A percentile compares a stretch with the other conserved stretches of the same genome.
Evolutionary conservation across 352 stramenopile genomes (phyloP).

Genomic region (Lagenidium sp.): DNA sequence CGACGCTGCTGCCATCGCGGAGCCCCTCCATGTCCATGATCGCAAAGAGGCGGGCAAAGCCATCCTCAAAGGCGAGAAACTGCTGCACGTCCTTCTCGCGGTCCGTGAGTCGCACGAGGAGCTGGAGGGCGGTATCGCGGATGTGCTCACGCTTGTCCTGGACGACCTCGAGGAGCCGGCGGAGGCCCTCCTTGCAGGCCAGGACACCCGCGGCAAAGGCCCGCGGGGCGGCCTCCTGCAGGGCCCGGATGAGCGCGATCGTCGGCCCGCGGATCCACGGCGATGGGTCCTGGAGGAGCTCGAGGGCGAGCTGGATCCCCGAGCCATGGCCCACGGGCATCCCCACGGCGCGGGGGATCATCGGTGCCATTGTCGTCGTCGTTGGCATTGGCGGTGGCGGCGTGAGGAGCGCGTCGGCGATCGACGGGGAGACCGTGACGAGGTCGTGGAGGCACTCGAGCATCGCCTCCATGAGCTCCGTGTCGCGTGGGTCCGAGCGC

Average conservation of each 20-base stretch:
- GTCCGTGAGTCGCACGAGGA: conserved; percentile 60
- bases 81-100: conserved; percentile 66
- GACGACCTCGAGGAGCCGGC: conserved; percentile 60
- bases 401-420: conserved; percentile 29
- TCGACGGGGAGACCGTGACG: conserved; percentile 23
- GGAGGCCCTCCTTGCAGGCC: conserved; percentile 58
- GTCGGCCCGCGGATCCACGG: conserved; percentile 72
- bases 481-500: conserved; percentile 66
- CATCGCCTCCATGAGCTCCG: conserved; percentile 81
- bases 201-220: conserved; percentile 39
- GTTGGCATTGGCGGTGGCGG: not conserved
- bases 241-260: conserved; percentile 37
- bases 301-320: conserved; percentile 52
- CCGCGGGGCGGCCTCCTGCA: conserved; percentile 45
- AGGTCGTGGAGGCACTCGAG: conserved; percentile 60
- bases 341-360: too few species aligned
- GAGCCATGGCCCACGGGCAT: too few species aligned
- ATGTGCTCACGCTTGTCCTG: conserved; percentile 79
- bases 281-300: conserved; percentile 67
- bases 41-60: conserved; percentile 60
- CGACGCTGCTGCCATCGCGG: conserved; percentile 36
- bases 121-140: conserved; percentile 56
- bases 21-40: conserved; percentile 68
- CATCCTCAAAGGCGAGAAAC: conserved; percentile 81
- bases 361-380: not conserved